Base-by-base conservation (phyloP, 352 stramenopile genomes). In the Globisporangium paddicum region DNA sequence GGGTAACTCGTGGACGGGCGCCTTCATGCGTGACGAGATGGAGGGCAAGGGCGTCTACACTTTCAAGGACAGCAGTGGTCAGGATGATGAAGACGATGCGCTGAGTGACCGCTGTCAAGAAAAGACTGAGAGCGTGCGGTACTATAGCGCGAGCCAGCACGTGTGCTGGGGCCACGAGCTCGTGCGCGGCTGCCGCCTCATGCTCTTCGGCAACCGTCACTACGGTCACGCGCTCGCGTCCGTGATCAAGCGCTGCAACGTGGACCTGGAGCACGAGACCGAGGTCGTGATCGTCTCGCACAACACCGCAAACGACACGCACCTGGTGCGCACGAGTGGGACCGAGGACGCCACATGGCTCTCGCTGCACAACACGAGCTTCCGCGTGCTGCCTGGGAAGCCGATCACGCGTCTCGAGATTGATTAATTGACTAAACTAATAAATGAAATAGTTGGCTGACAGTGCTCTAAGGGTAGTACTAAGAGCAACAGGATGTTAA, bases 161-260 rank as follows among this genome's bases (percentile, higher is more conserved):
- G 68, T 90, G 2, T 90, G 80, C 58, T 90, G 80, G 80, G 77
- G 75, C 14, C 68, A 86, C 26, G 77, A 90, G n/a, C 60, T 90
- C 23, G 69, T 77, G 28, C 55, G 45, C 13, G 77, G 79, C 21
- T 79, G 73, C 32, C 73, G 72, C 1, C 19, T 90, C 38, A 60
- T 69, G 1, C 51, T 90, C n/a, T 79, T 77, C 54, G 49, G 42
- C 11, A 79, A 74, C 40, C 68, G 68, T 5, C 66, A 72, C 34
- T 87, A 75, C 23, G 75, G 75, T 0, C 53, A 74, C 35, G 63
- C 77, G 14, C 59, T 83, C 13, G 65, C 63, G 21, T 59, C 70
- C 2, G 66, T 72, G 16, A 58, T 82, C 25, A 67, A 66, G 13
- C 65, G 68, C 46, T 46, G 66, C 26, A 68, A 86, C 51, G 69